These are phyloP conservation scores for Centaurea solstitialis DNA, from an alignment of 129 eudicot species.

Conservation along the genomic window DNA sequence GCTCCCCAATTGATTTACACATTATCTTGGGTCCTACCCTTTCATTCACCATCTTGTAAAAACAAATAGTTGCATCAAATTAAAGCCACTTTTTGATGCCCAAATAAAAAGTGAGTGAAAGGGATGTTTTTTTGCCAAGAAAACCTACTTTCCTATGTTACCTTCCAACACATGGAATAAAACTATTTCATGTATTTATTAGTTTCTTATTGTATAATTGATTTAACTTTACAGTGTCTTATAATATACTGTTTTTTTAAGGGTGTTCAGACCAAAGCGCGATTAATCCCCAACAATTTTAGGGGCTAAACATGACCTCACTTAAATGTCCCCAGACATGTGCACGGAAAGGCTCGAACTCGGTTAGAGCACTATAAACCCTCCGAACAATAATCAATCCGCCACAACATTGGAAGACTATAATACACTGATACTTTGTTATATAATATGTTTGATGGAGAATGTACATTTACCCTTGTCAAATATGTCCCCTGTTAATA, in stretches of 20 bases:
- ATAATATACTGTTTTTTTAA: too few relatives aligned
- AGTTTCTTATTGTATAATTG: too few relatives aligned
- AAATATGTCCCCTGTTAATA: neutral
- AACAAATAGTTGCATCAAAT: constrained; percentile 6
- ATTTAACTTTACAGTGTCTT: too few relatives aligned
- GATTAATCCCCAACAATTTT: too few relatives aligned
- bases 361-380: too few relatives aligned
- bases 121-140: constrained; percentile 31
- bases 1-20: constrained; percentile 27
- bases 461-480: neutral
- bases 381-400: too few relatives aligned
- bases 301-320: too few relatives aligned
- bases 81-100: constrained; percentile 26
- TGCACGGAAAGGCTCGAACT: too few relatives aligned
- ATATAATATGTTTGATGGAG: neutral
- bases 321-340: too few relatives aligned
- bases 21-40: constrained; percentile 6
- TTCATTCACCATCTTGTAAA: neutral
- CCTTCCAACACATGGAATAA: constrained; percentile 20
- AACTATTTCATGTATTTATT: neutral
- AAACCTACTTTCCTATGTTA: constrained; percentile 22
- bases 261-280: too few relatives aligned
- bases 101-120: constrained; percentile 11
- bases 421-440: neutral
- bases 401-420: too few relatives aligned